Evolutionary conservation across 345 rosid species (phyloP), one percentile per base, ranked within the genome.

Genomic region (Bruguiera sexangula): DNA sequence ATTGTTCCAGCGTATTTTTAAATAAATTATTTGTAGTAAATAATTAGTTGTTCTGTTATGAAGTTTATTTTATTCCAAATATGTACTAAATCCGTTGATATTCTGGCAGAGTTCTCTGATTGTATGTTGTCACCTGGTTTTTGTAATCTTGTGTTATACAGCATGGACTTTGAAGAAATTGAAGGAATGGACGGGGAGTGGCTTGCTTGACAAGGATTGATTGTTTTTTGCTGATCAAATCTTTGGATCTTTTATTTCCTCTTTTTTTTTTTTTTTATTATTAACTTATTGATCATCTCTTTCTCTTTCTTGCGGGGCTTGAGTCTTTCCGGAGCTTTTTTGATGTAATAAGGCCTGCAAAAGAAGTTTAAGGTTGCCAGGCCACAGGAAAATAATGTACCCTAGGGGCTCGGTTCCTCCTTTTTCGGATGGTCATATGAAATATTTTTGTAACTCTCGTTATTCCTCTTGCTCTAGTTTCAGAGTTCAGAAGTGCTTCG

Each of bases 81-180:
- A 31, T 20, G 26, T 32, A 62, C 70, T 65, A 65, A 76, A 68
- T 55, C 31, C 2, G 69, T 67, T 68, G 66, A 46, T 65, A 65
- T 55, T 8, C 2, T 21, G 29, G 7, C 56, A 43, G 79, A 65
- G 46, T 65, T 27, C 52, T 64, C 75, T 78, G 65, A 70, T 62
- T 37, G 61, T 51, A 11, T 24, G 52, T 30, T 60, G 22, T 66
- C 39, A 43, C 29, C 29, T 63, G 61, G 15, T 64, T 53, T 52
- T 48, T 31, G 24, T 69, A 60, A 64, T 54, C 31, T 60, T 68
- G 60, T 61, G 53, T 62, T 69, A 29, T 32, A 76, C 89, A 92
- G 99, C 83, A 80, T 92, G 97, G 96, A 91, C 77, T 86, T 92
- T 63, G 97, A 86, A 79, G 99, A 91, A 66, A 83, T 92, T 75